Base-by-base conservation (phyloP, 2,329 filamentous ascomycete species). In the Cladosporium velox region DNA sequence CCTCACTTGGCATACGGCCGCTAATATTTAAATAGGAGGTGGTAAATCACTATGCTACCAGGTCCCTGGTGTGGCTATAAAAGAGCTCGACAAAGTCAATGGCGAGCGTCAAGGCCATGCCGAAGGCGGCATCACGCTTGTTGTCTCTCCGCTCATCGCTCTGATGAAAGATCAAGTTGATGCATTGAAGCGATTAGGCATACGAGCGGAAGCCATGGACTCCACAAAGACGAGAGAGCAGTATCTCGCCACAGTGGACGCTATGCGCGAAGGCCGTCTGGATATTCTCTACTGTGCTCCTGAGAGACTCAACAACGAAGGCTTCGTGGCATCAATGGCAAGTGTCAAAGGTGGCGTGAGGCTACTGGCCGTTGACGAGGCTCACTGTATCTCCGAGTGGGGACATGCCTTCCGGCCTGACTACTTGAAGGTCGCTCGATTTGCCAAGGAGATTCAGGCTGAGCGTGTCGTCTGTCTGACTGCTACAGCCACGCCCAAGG, bases 101-200 rank as follows among this genome's bases (percentile, higher is more conserved):
- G 73, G 74, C 7, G 68, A 70, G 54, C 72, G 75, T 51, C 72
- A 73, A 64, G 70, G 70, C 0, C 61, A 72, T 0, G 73, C 73
- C 2, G 77, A 79, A 21, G 74, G 77, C 12, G 86, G 84, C 6
- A 81, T 87, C 67, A 87, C 84, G 1, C 79, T 87, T 6, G 83
- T 87, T 2, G 83, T 87, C 1, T 87, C 84, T 0, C 85, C 85
- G 0, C 74, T 87, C 3, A 84, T 87, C 61, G 84, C 84, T 1
- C 71, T 87, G 63, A 87, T 87, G 85, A 87, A 87, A 70, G 85
- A 88, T 67, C 86, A 88, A 69, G 84, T 86, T 0, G 85, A 88
- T 68, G 81, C 82, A 1, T 77, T 88, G 24, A 77, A 80, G 57
- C 78, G 78, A 11, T 79, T 81, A 32, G 82, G 82, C 0, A 81